Base-by-base conservation (phyloP, 148 eudicot genomes). In the Silene uniflora region DNA sequence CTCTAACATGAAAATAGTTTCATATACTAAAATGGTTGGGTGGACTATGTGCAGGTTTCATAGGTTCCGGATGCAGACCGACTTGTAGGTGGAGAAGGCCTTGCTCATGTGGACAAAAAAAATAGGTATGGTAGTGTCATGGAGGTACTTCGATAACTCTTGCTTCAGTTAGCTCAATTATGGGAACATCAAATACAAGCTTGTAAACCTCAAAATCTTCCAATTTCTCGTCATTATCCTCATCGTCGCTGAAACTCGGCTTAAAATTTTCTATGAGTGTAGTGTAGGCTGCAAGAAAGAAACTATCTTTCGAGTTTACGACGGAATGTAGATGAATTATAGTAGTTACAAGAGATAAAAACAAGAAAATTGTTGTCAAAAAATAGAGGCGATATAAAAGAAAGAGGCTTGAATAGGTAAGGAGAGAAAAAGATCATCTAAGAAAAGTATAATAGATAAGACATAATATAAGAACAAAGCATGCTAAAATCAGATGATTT, bases 391-490 rank as follows among this genome's bases (percentile, higher is more conserved):
- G 88, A 88, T 32, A 92, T 86, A 71, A 88, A 91, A 25, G 86
- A 89, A 12, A 91, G 47, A 70, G 92, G 84, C 71, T 86, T 91
- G 64, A 89, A 44, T 23, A 96, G 80, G 85, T 89, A 91, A 24
- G 97, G 99, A 1, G 89, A 92, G 91, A 89, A 92, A 86, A 91
- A 88, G 67, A 92, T 76, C 73, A 92, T 77, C 87, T 89, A 92
- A 13, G 86, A 89, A 89, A 84, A n/a, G 78, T 90, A 90, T 24
- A 95, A 82, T 72, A 91, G 93, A 39, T 90, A 86, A 5, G 88
- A 89, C 35, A 83, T 23, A 65, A 90, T 55, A 67, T 74, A 85
- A n/a, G 88, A 79, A 6, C 62, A 76, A n/a, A 86, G 64, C 76
- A 16, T 58, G 62, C n/a, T n/a, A n/a, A n/a, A n/a, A n/a, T n/a